Base-by-base conservation (phyloP, 192 early-diverging fungal species). In the Phlyctochytrium bullatum region DNA sequence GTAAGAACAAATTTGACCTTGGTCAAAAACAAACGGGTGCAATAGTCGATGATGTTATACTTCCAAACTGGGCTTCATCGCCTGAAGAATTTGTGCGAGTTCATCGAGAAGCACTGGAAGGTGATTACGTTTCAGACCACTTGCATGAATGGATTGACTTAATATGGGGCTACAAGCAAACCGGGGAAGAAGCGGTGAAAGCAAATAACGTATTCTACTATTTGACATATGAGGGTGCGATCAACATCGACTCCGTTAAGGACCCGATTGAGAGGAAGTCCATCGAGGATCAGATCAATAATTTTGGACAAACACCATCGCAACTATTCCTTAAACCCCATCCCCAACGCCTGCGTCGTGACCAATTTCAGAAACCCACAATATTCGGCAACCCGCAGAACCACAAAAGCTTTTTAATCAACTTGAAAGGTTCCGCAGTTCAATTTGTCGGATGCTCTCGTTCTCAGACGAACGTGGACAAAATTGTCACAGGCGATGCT, bases 131-230 rank as follows among this genome's bases (percentile, higher is more conserved):
- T 6, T 94, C 92, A 33, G 82, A 80, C 0, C 86, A 94, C 57
- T 71, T 98, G 64, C 89, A 98, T 76, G 86, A 92, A 70, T 98
- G 95, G 95, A 89, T 98, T 50, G 95, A 98, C 72, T 78, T 98
- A 33, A 91, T 96, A 34, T 98, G 95, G 85, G 96, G 96, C n/a
- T 94, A 81, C 76, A 94, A 96, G 71, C 96, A 98, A 73, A 89
- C 89, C 59, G 96, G 96, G 0, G 80, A 81, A 29, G 88, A 92
- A 36, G 91, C 94, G 20, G 85, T 89, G 27, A 88, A 91, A 58
- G 87, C 93, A 3, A 74, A 91, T 74, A 98, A 98, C 73, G 93
- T 98, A 2, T 98, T 98, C 69, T 93, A 98, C 78, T 93, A 98
- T 73, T 73, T 98, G 62, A 94, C 96, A 0, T 98, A 98, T 66